A percentile compares a stretch with the other conserved stretches of the same genome.
These are phyloP conservation scores for Mycena galericulata DNA, from an alignment of 768 basidiomycete species.

Conservation along the genomic window DNA sequence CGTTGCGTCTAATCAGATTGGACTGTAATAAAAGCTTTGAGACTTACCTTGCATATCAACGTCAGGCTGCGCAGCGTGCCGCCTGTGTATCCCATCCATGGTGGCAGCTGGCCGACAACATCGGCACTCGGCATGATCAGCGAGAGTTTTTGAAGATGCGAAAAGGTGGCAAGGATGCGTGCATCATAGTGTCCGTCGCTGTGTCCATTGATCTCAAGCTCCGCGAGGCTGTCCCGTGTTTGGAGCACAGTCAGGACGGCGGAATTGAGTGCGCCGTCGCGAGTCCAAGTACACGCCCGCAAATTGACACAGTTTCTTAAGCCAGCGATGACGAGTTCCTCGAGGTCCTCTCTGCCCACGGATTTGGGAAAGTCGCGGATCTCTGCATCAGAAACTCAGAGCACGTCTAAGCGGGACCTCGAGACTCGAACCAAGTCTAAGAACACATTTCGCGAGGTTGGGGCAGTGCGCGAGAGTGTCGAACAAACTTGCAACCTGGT, in stretches of 20 bases:
- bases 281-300: slow-evolving; percentile 79
- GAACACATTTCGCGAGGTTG: slow-evolving; percentile 69
- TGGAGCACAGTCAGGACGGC: slow-evolving; percentile 67
- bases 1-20: not conserved
- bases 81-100: slow-evolving; percentile 63
- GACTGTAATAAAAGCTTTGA: not conserved
- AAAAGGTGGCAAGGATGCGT: slow-evolving; percentile 60
- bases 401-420: slow-evolving; percentile 21
- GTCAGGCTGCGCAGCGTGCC: slow-evolving; percentile 66
- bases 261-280: slow-evolving; percentile 78
- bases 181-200: slow-evolving; percentile 69
- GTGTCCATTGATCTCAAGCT: slow-evolving; percentile 81
- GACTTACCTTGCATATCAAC: slow-evolving; percentile 75
- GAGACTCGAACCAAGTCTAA: slow-evolving; percentile 62
- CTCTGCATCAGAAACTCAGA: slow-evolving; percentile 52
- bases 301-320: slow-evolving; percentile 74
- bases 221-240: slow-evolving; percentile 54
- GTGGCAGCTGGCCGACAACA: slow-evolving; percentile 61
- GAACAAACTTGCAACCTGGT: slow-evolving; percentile 72
- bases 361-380: slow-evolving; percentile 81
- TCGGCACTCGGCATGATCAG: slow-evolving; percentile 79
- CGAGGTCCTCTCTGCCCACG: slow-evolving; percentile 46
- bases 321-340: slow-evolving; percentile 58
- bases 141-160: slow-evolving; percentile 63
- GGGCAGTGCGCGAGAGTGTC: slow-evolving; percentile 65